phyloP scores from a whole-genome alignment of 1,139 yeast genomes.

The Yamadazyma songkhlaensis region DNA sequence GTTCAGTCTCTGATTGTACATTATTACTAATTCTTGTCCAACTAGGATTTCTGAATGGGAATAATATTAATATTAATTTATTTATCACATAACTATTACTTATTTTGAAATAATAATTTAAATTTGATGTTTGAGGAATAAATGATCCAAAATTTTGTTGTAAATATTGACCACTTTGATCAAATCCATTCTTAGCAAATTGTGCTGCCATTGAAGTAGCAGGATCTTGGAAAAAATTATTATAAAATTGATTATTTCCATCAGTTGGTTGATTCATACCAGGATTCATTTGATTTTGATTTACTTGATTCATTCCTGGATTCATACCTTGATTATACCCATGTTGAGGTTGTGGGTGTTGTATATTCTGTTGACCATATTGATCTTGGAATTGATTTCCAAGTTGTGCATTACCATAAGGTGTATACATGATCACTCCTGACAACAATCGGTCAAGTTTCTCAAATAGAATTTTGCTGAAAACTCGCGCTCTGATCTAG shows the following conservation, averaged over 20 bases:
- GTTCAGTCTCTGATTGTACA: neutral
- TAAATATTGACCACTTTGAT: slow-evolving; percentile 66
- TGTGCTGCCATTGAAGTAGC: slow-evolving; percentile 84
- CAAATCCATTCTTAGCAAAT: slow-evolving; percentile 82
- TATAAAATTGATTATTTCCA: slow-evolving; percentile 17
- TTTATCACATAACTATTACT: slow-evolving; percentile 81
- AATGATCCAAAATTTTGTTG: slow-evolving; percentile 65
- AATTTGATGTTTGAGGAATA: slow-evolving; percentile 49
- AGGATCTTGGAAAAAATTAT: slow-evolving; percentile 66
- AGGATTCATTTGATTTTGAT: neutral
- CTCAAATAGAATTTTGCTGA: no score
- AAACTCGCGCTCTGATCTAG: neutral
- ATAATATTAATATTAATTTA: slow-evolving; percentile 69
- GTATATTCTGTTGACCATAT: slow-evolving; percentile 17
- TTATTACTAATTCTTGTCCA: slow-evolving; percentile 62
- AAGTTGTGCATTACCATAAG: slow-evolving; percentile 30
- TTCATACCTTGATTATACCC: slow-evolving; percentile 15
- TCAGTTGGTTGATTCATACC: slow-evolving; percentile 4
- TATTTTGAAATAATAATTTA: slow-evolving; percentile 87
- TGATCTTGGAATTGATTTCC: slow-evolving; percentile 9
- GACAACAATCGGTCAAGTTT: neutral
- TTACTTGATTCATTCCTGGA: slow-evolving; percentile 8
- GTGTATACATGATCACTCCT: slow-evolving; percentile 39
- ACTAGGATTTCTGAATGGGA: slow-evolving; percentile 83
- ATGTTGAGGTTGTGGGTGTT: slow-evolving; percentile 38